These are phyloP conservation scores for Tephrocybe sp. DNA, from an alignment of 768 basidiomycete genomes.

Conservation along the genomic window DNA sequence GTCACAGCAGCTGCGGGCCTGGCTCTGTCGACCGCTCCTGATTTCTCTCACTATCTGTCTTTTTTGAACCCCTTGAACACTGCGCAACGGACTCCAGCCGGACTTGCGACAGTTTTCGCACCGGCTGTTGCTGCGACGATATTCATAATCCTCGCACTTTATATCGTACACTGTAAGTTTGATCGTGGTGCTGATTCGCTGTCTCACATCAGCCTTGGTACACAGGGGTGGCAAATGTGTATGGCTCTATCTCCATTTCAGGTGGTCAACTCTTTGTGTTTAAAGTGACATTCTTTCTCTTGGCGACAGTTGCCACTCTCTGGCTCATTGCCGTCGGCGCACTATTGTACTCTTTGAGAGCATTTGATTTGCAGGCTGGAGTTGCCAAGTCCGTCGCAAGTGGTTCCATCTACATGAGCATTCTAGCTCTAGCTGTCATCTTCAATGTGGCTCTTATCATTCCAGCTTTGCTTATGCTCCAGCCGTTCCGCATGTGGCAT, in stretches of 20 bases:
- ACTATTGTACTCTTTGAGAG: slow-evolving; percentile 64
- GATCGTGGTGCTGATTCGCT: neutral
- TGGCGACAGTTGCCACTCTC: slow-evolving; percentile 50
- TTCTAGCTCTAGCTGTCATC: slow-evolving; percentile 54
- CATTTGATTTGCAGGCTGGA: slow-evolving; percentile 43
- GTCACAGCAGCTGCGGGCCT: slow-evolving; percentile 73
- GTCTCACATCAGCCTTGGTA: slow-evolving; percentile 9
- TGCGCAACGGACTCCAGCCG: slow-evolving; percentile 50
- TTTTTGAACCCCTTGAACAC: slow-evolving; percentile 56
- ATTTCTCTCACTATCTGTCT: slow-evolving; percentile 66
- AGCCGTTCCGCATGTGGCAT: slow-evolving; percentile 60
- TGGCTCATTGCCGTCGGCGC: slow-evolving; percentile 69
- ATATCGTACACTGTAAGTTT: slow-evolving; percentile 51
- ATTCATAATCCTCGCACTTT: slow-evolving; percentile 54
- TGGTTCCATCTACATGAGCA: slow-evolving; percentile 70
- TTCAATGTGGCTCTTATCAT: slow-evolving; percentile 65
- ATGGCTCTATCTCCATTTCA: slow-evolving; percentile 62
- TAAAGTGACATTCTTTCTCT: slow-evolving; percentile 59
- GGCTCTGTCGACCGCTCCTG: slow-evolving; percentile 64
- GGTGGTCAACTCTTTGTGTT: slow-evolving; percentile 58
- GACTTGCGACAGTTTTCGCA: slow-evolving; percentile 64
- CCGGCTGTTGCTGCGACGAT: slow-evolving; percentile 61
- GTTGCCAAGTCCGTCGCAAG: slow-evolving; percentile 51
- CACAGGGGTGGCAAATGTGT: slow-evolving; percentile 51
- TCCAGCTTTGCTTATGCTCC: slow-evolving; percentile 72